A percentile compares a stretch with the other conserved stretches of the same genome.
Conservation (phyloP, 2,329 filamentous ascomycete genomes). For the Xylariaceae sp. region DNA sequence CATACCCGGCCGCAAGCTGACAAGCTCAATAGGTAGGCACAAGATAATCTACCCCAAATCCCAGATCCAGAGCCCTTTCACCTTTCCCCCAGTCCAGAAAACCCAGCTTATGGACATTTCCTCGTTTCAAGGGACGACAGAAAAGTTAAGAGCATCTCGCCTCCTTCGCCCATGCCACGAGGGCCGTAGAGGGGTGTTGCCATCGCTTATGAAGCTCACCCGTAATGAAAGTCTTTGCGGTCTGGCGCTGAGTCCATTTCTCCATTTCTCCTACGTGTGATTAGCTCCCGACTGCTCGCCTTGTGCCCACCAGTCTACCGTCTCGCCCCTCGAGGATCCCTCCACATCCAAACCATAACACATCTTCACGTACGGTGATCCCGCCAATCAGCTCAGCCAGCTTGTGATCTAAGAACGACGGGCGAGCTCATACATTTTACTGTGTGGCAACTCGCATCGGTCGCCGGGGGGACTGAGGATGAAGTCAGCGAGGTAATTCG, state of each 20-base stretch:
- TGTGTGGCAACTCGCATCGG: slow-evolving; percentile 21
- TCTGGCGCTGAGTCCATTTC: slow-evolving; percentile 22
- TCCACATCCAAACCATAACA: slow-evolving; percentile 9
- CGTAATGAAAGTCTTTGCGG: slow-evolving; percentile 18
- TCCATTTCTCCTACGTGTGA: no score
- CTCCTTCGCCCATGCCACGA: neutral
- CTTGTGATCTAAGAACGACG: slow-evolving; percentile 19
- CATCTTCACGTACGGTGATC: slow-evolving; percentile 17
- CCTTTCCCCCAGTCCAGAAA: slow-evolving; percentile 43
- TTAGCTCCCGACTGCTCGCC: slow-evolving; percentile 9
- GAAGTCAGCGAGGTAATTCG: slow-evolving; percentile 11
- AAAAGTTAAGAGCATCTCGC: slow-evolving; percentile 11
- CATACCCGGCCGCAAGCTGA: no score
- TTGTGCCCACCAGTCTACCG: slow-evolving; percentile 6
- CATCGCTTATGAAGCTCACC: slow-evolving; percentile 3
- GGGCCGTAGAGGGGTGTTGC: slow-evolving; percentile 4
- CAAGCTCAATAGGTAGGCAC: no score
- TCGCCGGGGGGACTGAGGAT: slow-evolving; percentile 17
- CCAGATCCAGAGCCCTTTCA: no score
- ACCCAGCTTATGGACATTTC: slow-evolving; percentile 37
- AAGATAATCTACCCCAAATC: no score
- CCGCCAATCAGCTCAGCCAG: slow-evolving; percentile 15
- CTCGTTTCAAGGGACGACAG: slow-evolving; percentile 31
- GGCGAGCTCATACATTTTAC: slow-evolving; percentile 19
- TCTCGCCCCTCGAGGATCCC: slow-evolving; percentile 4